Percentiles rank a stretch among this genome's conserved stretches.
Conservation (phyloP, 345 rosid genomes). For the Sisymbrium irio region DNA sequence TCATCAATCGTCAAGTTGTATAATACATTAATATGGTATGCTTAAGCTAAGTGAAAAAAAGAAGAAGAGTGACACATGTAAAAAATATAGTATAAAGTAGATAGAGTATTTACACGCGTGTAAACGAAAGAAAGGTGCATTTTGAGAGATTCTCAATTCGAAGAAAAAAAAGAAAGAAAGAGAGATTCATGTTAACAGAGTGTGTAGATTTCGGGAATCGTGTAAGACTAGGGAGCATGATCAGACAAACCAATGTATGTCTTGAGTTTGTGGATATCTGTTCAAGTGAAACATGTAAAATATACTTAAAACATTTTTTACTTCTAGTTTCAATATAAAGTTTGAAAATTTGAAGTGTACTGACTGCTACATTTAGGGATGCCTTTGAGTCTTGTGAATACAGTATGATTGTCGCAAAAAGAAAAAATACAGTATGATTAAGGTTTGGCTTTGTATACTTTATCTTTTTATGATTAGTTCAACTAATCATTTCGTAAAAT, state of each 20-base stretch:
- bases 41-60: background rate
- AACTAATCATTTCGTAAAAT: background rate
- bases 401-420: too few species aligned
- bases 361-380: background rate
- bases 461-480: constrained; percentile 12
- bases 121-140: background rate
- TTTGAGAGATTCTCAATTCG: background rate
- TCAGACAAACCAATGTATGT: background rate
- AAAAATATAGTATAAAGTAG: background rate
- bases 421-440: background rate
- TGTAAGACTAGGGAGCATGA: background rate
- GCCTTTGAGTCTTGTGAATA: background rate
- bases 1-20: background rate
- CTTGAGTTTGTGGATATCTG: background rate
- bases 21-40: background rate
- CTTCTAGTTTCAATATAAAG: background rate
- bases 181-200: background rate
- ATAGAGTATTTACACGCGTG: background rate
- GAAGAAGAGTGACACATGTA: background rate
- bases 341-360: background rate
- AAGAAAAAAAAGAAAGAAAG: too few species aligned
- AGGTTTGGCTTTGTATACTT: background rate
- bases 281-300: background rate
- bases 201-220: background rate
- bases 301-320: background rate